Base-by-base conservation (phyloP, 441 rosid species). In the Biscutella laevigata region DNA sequence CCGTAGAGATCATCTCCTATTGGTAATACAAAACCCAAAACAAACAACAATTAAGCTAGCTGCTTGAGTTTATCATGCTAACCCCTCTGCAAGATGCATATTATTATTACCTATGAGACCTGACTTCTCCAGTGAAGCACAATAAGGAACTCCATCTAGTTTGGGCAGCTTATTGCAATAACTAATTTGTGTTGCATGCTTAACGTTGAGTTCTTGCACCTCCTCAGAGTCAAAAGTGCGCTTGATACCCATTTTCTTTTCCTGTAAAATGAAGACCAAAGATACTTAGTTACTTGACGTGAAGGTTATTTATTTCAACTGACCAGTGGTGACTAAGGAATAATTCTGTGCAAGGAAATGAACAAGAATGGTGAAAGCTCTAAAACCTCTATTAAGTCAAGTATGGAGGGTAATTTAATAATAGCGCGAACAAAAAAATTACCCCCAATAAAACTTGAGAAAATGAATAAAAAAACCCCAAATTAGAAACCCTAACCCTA, bases 401-500 rank as follows among this genome's bases (percentile, higher is more conserved):
- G 22, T 55, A 24, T 19, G 8, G 32, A 11, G 27, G 40, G 28
- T 14, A 15, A 29, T 49, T 45, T 21, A 61, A 40, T 25, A 41
- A 16, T 14, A 41, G 10, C 9, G 48, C 16, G 16, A 32, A 13
- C n/a, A 52, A 64, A 35, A 25, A 48, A 34, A 9, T 43, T 51
- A 55, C 6, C 62, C 76, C 62, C 13, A 68, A 59, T 33, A 21
- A 26, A 59, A 71, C 63, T 62, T 26, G 44, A 30, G 51, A 8
- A 47, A 29, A 38, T 1, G n/a, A 12, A n/a, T n/a, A 22, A 39
- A 34, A 29, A 71, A 61, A 21, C 59, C 74, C 72, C 39, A 62
- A 68, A 36, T 39, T 42, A 7, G 15, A 57, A 78, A 63, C 87
- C 87, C 89, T 80, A 85, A 75, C 83, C 85, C 88, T 82, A 80